A percentile compares a stretch with the other conserved stretches of the same genome.
Conservation (phyloP, 305 asterid species). For the Vinca major region DNA sequence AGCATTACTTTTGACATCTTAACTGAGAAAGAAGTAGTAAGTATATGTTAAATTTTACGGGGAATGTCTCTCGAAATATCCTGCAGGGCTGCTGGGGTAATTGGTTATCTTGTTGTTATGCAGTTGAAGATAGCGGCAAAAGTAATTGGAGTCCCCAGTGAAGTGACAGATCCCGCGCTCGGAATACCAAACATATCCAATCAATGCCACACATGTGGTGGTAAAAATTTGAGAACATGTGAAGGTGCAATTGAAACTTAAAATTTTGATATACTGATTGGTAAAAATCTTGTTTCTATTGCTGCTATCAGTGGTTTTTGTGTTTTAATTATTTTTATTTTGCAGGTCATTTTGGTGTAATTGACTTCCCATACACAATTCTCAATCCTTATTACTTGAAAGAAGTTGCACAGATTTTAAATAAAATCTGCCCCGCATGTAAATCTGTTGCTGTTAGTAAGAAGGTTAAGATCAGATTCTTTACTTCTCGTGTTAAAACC, state of each 20-base stretch:
- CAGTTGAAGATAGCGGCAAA: constrained; percentile 50
- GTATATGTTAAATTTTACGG: background rate
- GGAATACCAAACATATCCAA: constrained; percentile 56
- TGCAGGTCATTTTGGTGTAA: constrained; percentile 91
- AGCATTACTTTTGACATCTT: constrained; percentile 15
- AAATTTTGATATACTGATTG: constrained; percentile 14
- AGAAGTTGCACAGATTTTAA: constrained; percentile 66
- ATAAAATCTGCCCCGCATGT: constrained; percentile 87
- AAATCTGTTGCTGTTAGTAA: constrained; percentile 40
- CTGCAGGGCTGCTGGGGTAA: background rate
- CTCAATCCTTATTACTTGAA: constrained; percentile 67
- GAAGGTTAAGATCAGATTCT: constrained; percentile 69
- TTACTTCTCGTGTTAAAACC: constrained; percentile 22
- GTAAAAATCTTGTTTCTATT: constrained; percentile 13
- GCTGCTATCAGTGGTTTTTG: background rate
- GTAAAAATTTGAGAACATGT: constrained; percentile 48
- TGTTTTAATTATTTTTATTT: background rate
- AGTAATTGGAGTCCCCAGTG: constrained; percentile 42
- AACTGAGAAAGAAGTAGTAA: constrained; percentile 19
- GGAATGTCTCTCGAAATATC: background rate
- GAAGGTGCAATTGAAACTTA: constrained; percentile 53
- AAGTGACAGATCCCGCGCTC: constrained; percentile 78
- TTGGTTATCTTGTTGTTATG: constrained; percentile 12
- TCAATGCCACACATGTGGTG: constrained; percentile 78
- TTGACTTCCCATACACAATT: constrained; percentile 62